phyloP scores from a whole-genome alignment of 1,284 basidiomycete genomes.

The Boletus mariae region DNA sequence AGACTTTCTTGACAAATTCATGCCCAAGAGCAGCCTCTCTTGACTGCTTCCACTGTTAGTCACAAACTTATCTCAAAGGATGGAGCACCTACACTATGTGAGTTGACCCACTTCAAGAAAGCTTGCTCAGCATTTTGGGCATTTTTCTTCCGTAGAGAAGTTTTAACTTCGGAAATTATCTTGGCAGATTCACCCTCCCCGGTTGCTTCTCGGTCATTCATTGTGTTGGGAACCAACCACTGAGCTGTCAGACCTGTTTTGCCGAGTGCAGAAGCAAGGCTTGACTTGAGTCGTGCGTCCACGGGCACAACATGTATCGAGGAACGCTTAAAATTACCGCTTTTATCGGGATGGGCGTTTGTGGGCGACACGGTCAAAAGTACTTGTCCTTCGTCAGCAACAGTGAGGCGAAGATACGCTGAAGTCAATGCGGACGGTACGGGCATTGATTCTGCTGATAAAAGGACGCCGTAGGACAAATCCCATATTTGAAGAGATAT shows the following conservation, averaged over 20 bases:
- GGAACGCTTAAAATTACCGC: slow-evolving; percentile 37
- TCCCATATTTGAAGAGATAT: slow-evolving; percentile 68
- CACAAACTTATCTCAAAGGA: background rate
- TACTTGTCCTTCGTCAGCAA: slow-evolving; percentile 45
- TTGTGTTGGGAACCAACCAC: slow-evolving; percentile 41
- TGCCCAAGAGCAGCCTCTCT: slow-evolving; percentile 37
- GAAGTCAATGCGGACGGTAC: slow-evolving; percentile 47
- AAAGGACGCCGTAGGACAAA: slow-evolving; percentile 62
- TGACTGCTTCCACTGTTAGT: slow-evolving; percentile 16
- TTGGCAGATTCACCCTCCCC: slow-evolving; percentile 33
- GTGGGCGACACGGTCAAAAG: slow-evolving; percentile 52
- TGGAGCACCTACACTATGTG: slow-evolving; percentile 25
- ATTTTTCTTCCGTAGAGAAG: slow-evolving; percentile 31
- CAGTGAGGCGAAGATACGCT: slow-evolving; percentile 30
- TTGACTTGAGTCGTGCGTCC: slow-evolving; percentile 48
- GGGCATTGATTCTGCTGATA: slow-evolving; percentile 51
- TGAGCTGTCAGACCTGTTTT: slow-evolving; percentile 42
- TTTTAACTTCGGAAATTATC: slow-evolving; percentile 38
- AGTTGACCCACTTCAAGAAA: slow-evolving; percentile 51
- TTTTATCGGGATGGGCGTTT: slow-evolving; percentile 14
- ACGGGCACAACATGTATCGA: slow-evolving; percentile 58
- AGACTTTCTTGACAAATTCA: slow-evolving; percentile 53
- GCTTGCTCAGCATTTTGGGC: slow-evolving; percentile 41
- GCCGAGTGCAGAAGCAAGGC: slow-evolving; percentile 60
- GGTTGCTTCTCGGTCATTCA: slow-evolving; percentile 1